Evolutionary conservation across 805 yeast species (phyloP), one percentile per base, ranked within the genome.

Genomic region (Starmerella stellata): DNA sequence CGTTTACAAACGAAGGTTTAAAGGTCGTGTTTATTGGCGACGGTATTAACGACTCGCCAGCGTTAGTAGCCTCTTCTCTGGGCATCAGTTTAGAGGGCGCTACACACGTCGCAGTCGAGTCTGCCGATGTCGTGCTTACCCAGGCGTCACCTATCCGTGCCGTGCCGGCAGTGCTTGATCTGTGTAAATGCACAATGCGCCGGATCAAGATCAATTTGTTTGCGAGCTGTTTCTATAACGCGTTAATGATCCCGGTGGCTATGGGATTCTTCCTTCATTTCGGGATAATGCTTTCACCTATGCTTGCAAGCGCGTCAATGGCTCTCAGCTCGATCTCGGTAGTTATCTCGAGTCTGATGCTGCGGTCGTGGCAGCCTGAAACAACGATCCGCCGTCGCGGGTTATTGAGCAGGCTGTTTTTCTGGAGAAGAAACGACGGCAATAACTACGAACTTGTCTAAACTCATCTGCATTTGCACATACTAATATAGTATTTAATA

Each of bases 21-120:
- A 36, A 33, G n/a, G 76, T 90, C 31, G 87, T 85, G 4, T 83
- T 92, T 65, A 76, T 90, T 18, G 99, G 99, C 29, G 99, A 90
- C 59, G 99, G 99, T 43, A 80, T 90, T 47, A 90, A 90, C 57
- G 99, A 90, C 55, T 93, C 96, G 0, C 95, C 98, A 0, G 96
- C 96, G 0, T 66, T 90, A 39, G 93, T 81, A 1, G 69, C 77
- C 40, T 78, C 95, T 1, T 81, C 83, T 47, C 60, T 90, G 16
- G 98, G 98, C 19, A 73, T 92, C 50, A 90, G 96, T 9, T 72
- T 92, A 41, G 76, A 92, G 8, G 71, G 92, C 0, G 95, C 96
- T 4, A 80, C 96, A 0, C 96, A 90, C 52, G 80, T 90, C 48
- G 96, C 98, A 1, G 78, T 90, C 48, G 95, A 85, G 48, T 80